These are phyloP conservation scores for Phtheirospermum japonicum DNA, from an alignment of 257 asterid genomes.

Conservation along the genomic window DNA sequence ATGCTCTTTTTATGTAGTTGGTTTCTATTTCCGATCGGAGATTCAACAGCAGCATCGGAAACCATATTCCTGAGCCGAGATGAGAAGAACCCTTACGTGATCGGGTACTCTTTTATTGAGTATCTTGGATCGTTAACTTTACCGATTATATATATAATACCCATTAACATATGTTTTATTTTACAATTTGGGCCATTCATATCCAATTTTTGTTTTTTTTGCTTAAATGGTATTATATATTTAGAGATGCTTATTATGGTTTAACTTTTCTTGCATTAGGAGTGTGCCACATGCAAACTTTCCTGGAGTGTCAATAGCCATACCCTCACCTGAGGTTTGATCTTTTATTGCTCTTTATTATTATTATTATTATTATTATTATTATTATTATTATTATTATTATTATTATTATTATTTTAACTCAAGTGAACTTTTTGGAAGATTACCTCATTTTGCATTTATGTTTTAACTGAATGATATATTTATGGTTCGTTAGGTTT, in stretches of 20 bases:
- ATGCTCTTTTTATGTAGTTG: slow-evolving; percentile 44
- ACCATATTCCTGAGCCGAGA: slow-evolving; percentile 70
- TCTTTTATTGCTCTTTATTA: too few relatives aligned
- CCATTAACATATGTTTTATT: too few relatives aligned
- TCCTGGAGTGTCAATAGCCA: slow-evolving; percentile 49
- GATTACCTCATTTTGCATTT: too few relatives aligned
- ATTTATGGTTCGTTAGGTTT: slow-evolving; percentile 39
- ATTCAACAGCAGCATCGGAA: slow-evolving; percentile 51
- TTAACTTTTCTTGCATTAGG: slow-evolving; percentile 40
- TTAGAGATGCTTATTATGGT: neutral
- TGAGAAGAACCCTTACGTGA: slow-evolving; percentile 53
- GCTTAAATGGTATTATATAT: neutral
- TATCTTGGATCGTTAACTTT: neutral
- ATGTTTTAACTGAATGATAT: too few relatives aligned
- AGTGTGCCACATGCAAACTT: slow-evolving; percentile 48
- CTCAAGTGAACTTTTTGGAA: too few relatives aligned
- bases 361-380: too few relatives aligned
- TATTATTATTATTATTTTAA: too few relatives aligned
- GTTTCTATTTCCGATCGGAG: slow-evolving; percentile 63
- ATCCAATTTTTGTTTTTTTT: too few relatives aligned
- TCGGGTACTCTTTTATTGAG: slow-evolving; percentile 52
- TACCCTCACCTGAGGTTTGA: slow-evolving; percentile 46
- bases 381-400: too few relatives aligned
- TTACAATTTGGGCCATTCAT: too few relatives aligned
- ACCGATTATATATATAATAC: too few relatives aligned